Base-by-base conservation (phyloP, 345 rosid genomes). In the Sisymbrium altissimum region DNA sequence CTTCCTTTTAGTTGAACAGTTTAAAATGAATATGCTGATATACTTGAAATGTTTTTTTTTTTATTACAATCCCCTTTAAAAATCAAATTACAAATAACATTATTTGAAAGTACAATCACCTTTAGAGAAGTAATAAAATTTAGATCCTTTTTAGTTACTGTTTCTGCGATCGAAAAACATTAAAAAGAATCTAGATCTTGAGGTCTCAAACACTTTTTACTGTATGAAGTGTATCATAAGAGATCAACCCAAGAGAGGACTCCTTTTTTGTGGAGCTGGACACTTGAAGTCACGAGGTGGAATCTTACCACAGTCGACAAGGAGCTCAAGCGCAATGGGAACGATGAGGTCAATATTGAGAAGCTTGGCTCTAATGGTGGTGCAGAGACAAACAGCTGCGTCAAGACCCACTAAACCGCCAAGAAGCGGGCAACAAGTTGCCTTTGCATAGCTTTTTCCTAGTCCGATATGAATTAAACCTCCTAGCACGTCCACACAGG, bases 351-450 rank as follows among this genome's bases (percentile, higher is more conserved):
- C 87, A 38, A 94, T 65, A 52, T 91, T 94, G 2, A 94, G 84
- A 73, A 94, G 95, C 80, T 94, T 94, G 3, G 72, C 86, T 57
- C 79, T 88, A 46, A 94, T 88, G 76, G 88, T 84, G 67, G 96
- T 91, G 82, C 97, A 94, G 6, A 94, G 96, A 73, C 99, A 94
- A 12, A 94, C 13, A 0, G 99, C 97, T 6, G 97, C 97, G 54
- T 95, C 99, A 67, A 92, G 81, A 74, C 81, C 97, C 30, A 80
- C 61, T 29, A 95, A 80, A 38, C 89, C 92, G 55, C 81, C 73
- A n/a, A 95, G 88, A 50, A 95, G 81, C 0, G 99, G 97, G 61
- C 99, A 95, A 73, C 99, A 94, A 6, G 83, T 17, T 25, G 84
- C 90, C 83, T 89, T 86, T 3, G 95, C 89, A 40, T 88, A 79